Evolutionary conservation across 495 filamentous ascomycete genomes (phyloP), one percentile per base, ranked within the genome.

Genomic region (Aspergillus nidulans): DNA sequence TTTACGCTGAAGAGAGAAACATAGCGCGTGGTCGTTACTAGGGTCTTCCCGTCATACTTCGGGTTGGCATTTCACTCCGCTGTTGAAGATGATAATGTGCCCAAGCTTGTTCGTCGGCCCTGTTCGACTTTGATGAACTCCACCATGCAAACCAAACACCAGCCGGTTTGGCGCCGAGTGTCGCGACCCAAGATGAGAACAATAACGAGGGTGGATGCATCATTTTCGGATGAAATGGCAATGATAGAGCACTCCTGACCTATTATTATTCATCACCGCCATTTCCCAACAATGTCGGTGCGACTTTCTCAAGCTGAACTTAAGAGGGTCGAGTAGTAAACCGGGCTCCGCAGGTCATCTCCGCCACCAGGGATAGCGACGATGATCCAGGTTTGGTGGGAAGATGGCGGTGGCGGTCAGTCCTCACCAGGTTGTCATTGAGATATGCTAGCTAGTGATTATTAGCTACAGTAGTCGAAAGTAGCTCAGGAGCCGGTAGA

Each of bases 181-280:
- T 56, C 60, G 34, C 53, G 53, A 52, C 54, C 40, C 53, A 26
- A 45, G 34, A 59, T 39, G 38, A 48, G 38, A 9, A 9, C 26
- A 28, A 28, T 28, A 48, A 58, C 12, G 25, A 47, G 52, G 32
- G 46, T 61, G 59, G 59, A 62, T 62, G 59, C 48, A 58, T 62
- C 55, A 58, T 13, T 51, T 57, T 26, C 34, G 26, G 53, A 28
- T 55, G 45, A 49, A 49, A 49, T 55, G 36, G 21, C 23, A 55
- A 49, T 49, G 34, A 15, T 23, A 42, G 34, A 30, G 34, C 18
- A 9, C 20, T 49, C 21, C 38, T 32, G 12, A 23, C 34, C 48
- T 51, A 51, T 38, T 39, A 21, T 32, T 52, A 36, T 43, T 40
- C 36, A 40, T 47, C 25, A 36, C 42, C 28, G 19, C 42, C 21